A percentile compares a stretch with the other conserved stretches of the same genome.
Conservation (phyloP, 2,329 filamentous ascomycete species). For the Penicillium sp. region DNA sequence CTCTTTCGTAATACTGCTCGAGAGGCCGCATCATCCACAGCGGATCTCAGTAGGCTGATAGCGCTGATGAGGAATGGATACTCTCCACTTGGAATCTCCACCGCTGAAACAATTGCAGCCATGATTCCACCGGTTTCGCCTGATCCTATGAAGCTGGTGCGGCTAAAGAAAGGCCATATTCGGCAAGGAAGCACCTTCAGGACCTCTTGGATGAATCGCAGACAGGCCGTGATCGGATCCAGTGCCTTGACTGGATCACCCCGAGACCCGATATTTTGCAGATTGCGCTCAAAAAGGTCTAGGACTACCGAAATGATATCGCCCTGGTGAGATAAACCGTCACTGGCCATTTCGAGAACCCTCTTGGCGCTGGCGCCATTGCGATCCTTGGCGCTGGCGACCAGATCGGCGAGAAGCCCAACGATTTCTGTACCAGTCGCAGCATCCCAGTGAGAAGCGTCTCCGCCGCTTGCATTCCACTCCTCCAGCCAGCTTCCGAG, state of each 20-base stretch:
- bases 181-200: conserved; percentile 71
- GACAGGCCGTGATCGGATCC: conserved; percentile 68
- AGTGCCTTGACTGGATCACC: conserved; percentile 63
- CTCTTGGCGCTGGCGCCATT: conserved; percentile 39
- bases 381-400: conserved; percentile 47
- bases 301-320: conserved; percentile 81
- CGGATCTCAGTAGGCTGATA: conserved; percentile 67
- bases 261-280: conserved; percentile 52
- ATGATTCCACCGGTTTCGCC: conserved; percentile 75
- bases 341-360: conserved; percentile 51
- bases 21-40: conserved; percentile 71
- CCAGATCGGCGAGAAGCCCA: conserved; percentile 66
- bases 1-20: conserved; percentile 48
- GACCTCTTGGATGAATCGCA: conserved; percentile 75
- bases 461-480: conserved; percentile 49
- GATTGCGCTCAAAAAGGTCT: conserved; percentile 74
- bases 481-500: conserved; percentile 65
- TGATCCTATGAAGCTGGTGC: conserved; percentile 74
- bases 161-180: conserved; percentile 84
- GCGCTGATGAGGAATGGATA: conserved; percentile 75
- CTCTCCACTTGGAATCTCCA: conserved; percentile 72
- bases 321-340: conserved; percentile 45
- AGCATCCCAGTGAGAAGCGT: conserved; percentile 53
- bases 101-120: conserved; percentile 71
- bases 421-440: conserved; percentile 72